Evolutionary conservation across 371 early-diverging fungal genomes (phyloP), one percentile per base, ranked within the genome.

Genomic region (Funneliformis caledonium): DNA sequence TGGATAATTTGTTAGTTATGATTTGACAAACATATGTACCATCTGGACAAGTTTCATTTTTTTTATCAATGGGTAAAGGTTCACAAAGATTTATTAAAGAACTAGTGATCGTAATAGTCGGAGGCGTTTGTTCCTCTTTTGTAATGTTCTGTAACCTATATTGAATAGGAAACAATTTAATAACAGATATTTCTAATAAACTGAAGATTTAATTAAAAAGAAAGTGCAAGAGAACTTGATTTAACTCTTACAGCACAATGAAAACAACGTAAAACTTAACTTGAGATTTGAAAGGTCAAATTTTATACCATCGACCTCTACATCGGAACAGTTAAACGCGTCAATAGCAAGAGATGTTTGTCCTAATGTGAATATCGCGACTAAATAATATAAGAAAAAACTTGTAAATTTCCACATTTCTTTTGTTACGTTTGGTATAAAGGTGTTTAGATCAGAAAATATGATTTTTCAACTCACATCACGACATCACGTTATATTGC

Each of bases 11-110:
- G 22, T 67, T 31, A 22, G 5, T 52, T 33, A 48, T 67, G 5
- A 65, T 65, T 26, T 48, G 31, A 78, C 78, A 78, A 45, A 78
- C 45, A 65, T 65, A 65, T 42, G 78, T 65, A 3, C 42, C 67
- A 16, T 43, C 11, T n/a, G 26, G 10, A 26, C 45, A 16, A 19
- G 5, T 52, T 47, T 43, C n/a, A 14, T 64, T 26, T 45, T 1
- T 5, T 3, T 33, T 31, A 42, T 76, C 45, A 5, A 61, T n/a
- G 43, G 42, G 7, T 37, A 78, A 60, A 9, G 78, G 50, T 26
- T n/a, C 19, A 78, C 78, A 78, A 16, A 31, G 65, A 67, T 48
- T 78, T 50, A 78, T 78, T 1, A 26, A 12, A 33, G 48, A 67
- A 11, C 16, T 45, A 45, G 26, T 78, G 19, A 19, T 50, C 19